A percentile compares a stretch with the other conserved stretches of the same genome.
Conservation (phyloP, 2,329 filamentous ascomycete species). For the Stagonosporopsis vannaccii region DNA sequence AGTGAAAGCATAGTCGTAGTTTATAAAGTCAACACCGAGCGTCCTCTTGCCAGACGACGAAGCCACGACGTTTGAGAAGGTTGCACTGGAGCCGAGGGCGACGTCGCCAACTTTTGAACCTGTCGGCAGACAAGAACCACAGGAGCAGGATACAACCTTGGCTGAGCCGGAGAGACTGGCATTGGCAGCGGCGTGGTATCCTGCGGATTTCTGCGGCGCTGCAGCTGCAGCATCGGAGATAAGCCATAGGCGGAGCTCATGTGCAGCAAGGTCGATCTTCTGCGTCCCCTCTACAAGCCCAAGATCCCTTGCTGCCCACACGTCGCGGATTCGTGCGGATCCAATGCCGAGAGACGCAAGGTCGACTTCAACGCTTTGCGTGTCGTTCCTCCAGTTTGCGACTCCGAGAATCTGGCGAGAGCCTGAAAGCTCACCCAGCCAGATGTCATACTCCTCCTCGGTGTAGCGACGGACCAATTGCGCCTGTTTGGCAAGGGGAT, state of each 20-base stretch:
- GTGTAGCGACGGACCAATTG: constrained; percentile 55
- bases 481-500: constrained; percentile 60
- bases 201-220: constrained; percentile 19
- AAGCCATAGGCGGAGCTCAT: constrained; percentile 43
- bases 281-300: constrained; percentile 27
- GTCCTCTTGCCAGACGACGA: constrained; percentile 38
- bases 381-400: constrained; percentile 49
- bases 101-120: constrained; percentile 47
- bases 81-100: constrained; percentile 31
- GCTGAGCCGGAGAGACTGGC: constrained; percentile 45
- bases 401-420: constrained; percentile 47
- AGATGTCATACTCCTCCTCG: constrained; percentile 50
- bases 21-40: constrained; percentile 50
- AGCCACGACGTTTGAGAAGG: constrained; percentile 38
- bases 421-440: constrained; percentile 47
- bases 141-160: constrained; percentile 30
- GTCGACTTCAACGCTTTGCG: constrained; percentile 41
- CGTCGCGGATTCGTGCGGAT: constrained; percentile 46
- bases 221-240: constrained; percentile 42
- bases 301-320: constrained; percentile 43
- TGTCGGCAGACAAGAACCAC: constrained; percentile 38
- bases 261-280: constrained; percentile 28
- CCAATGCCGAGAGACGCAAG: constrained; percentile 42
- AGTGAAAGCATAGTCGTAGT: constrained; percentile 50
- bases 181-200: constrained; percentile 43